Conservation (phyloP, 495 filamentous ascomycete species). For the Daldinia decipiens region DNA sequence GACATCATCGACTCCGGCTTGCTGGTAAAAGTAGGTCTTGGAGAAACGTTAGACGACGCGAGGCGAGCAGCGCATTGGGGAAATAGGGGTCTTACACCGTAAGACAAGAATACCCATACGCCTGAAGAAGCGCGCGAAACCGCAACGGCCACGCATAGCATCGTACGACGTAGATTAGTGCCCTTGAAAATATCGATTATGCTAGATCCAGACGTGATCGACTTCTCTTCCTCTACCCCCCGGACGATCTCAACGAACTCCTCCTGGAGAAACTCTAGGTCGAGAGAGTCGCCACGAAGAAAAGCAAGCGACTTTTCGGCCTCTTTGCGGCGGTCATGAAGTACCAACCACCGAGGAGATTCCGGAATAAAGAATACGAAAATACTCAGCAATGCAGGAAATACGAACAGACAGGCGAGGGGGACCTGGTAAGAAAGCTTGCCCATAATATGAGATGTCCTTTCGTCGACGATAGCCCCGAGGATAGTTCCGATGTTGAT, state of each 20-base stretch:
- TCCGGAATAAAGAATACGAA: conserved; percentile 62
- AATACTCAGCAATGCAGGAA: conserved; percentile 55
- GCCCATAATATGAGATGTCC: conserved; percentile 52
- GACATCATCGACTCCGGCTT: conserved; percentile 43
- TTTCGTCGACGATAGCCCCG: conserved; percentile 62
- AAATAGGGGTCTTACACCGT: conserved; percentile 40
- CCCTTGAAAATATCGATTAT: conserved; percentile 47
- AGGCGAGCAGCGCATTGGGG: conserved; percentile 9
- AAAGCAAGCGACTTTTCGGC: conserved; percentile 39
- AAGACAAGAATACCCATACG: conserved; percentile 46
- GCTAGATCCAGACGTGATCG: conserved; percentile 33
- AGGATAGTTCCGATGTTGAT: conserved; percentile 58
- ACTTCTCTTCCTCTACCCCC: conserved; percentile 46
- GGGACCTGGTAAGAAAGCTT: conserved; percentile 60
- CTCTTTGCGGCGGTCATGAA: conserved; percentile 36
- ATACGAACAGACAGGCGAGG: conserved; percentile 58
- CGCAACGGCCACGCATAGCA: conserved; percentile 41
- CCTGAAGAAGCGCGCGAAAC: conserved; percentile 47
- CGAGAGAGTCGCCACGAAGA: conserved; percentile 37
- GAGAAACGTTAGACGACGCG: conserved; percentile 21
- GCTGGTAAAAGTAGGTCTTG: conserved; percentile 51
- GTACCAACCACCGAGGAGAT: conserved; percentile 55
- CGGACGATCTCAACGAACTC: conserved; percentile 46
- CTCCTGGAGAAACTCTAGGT: conserved; percentile 46
- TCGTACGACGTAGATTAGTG: conserved; percentile 45